A percentile compares a stretch with the other conserved stretches of the same genome.
Conservation (phyloP, 2,329 filamentous ascomycete species). For the Escovopsis sp. region DNA sequence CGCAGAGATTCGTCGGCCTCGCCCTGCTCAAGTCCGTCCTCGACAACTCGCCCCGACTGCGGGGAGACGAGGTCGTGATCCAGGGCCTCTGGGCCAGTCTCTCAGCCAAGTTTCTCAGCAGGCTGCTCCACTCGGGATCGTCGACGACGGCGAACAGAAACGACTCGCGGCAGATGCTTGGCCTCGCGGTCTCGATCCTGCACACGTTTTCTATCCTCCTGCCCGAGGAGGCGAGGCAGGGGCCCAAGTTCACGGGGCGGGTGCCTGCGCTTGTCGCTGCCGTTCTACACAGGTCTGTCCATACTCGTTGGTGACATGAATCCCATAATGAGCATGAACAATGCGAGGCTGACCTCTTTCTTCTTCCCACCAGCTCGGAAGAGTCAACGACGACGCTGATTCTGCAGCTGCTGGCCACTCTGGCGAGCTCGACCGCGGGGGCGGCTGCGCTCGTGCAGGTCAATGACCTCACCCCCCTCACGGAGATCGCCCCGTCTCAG, state of each 20-base stretch:
- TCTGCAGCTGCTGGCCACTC: conserved; percentile 39
- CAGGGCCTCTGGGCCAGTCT: conserved; percentile 42
- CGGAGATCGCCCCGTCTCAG: conserved; percentile 39
- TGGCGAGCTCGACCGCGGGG: conserved; percentile 37
- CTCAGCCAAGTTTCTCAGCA: conserved; percentile 47
- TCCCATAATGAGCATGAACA: not conserved
- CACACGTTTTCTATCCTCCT: conserved; percentile 46
- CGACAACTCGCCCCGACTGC: conserved; percentile 40
- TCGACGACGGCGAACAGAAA: conserved; percentile 17
- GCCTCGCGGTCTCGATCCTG: conserved; percentile 45
- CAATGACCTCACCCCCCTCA: conserved; percentile 37
- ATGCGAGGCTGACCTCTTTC: too few species aligned
- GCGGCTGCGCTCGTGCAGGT: conserved; percentile 31
- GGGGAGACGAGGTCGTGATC: conserved; percentile 29
- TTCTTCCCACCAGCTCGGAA: conserved; percentile 28
- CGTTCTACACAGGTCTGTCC: conserved; percentile 36
- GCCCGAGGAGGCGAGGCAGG: conserved; percentile 28
- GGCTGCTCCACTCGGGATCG: conserved; percentile 41
- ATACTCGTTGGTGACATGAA: not conserved
- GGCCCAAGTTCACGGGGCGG: conserved; percentile 33
- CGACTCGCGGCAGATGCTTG: conserved; percentile 44
- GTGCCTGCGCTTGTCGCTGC: conserved; percentile 38
- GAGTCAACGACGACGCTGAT: conserved; percentile 34
- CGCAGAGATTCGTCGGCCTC: conserved; percentile 51
- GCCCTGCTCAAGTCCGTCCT: conserved; percentile 50